A percentile compares a stretch with the other conserved stretches of the same genome.
Conservation (phyloP, 768 basidiomycete species). For the Mycena haematopus region DNA sequence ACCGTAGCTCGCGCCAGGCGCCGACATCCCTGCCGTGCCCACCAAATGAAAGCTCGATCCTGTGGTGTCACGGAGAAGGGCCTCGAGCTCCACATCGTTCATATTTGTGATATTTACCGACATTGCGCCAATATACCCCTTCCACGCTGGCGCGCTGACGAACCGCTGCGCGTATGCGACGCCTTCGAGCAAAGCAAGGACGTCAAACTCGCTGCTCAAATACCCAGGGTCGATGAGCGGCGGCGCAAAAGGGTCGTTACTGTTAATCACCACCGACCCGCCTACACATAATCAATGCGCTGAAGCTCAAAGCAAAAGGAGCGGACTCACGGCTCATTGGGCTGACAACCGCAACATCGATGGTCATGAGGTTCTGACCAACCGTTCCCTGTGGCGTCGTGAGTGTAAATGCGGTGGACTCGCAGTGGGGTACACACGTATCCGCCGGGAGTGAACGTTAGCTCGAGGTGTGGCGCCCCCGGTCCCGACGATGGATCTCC, state of each 20-base stretch:
- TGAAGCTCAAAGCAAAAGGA: background rate
- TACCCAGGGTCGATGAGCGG: conserved; percentile 5
- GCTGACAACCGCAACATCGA: background rate
- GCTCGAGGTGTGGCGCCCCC: conserved; percentile 8
- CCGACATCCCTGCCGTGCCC: conserved; percentile 14
- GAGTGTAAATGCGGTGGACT: background rate
- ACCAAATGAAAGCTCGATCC: background rate
- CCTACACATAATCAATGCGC: background rate
- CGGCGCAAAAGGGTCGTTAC: conserved; percentile 3
- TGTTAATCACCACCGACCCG: background rate
- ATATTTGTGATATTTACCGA: background rate
- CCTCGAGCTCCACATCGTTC: background rate
- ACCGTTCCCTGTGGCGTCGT: background rate
- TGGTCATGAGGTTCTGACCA: background rate
- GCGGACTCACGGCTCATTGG: conserved; percentile 9
- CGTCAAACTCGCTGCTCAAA: background rate
- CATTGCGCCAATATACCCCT: background rate
- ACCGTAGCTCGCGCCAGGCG: conserved; percentile 2
- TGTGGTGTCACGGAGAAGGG: background rate
- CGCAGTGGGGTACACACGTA: background rate
- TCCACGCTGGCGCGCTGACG: background rate
- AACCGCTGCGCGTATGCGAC: background rate
- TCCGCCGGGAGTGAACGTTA: conserved; percentile 1
- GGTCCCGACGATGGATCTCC: conserved; percentile 5
- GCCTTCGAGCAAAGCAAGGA: background rate